Conservation (phyloP, 2,329 filamentous ascomycete genomes). For the Colletotrichum destructivum region DNA sequence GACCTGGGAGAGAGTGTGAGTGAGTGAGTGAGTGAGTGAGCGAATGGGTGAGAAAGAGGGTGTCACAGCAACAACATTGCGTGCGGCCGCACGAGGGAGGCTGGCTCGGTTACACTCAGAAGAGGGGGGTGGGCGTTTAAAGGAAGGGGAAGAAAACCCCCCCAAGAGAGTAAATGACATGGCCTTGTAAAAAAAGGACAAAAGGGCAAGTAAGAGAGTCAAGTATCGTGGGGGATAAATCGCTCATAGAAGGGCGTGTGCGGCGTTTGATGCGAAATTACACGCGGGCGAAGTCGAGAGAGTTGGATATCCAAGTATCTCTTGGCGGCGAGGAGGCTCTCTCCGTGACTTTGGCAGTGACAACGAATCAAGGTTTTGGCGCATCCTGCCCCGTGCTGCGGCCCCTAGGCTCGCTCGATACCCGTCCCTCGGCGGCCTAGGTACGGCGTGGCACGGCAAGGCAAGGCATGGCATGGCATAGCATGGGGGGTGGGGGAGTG, state of each 20-base stretch:
- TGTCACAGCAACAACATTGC: constrained; percentile 36
- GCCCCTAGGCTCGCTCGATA: constrained; percentile 15
- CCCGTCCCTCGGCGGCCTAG: constrained; percentile 19
- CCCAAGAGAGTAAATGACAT: background rate
- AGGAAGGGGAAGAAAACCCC: background rate
- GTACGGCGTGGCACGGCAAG: constrained; percentile 9
- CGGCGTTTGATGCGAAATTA: constrained; percentile 34
- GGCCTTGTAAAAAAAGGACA: background rate
- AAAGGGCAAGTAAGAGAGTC: background rate
- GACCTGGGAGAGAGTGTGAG: no score
- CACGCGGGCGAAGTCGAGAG: constrained; percentile 38
- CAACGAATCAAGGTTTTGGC: constrained; percentile 43
- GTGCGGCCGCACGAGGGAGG: constrained; percentile 35
- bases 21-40: no score
- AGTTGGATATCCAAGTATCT: constrained; percentile 43
- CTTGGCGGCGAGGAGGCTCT: constrained; percentile 38
- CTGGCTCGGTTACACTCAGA: constrained; percentile 20
- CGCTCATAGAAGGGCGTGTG: constrained; percentile 39
- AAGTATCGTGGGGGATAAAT: constrained; percentile 31
- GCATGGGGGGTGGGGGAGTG: background rate
- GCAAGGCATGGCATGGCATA: background rate
- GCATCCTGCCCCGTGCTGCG: constrained; percentile 36
- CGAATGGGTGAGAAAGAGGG: background rate
- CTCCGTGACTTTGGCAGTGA: constrained; percentile 40
- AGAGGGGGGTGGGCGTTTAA: background rate